Base-by-base conservation (phyloP, 1,284 basidiomycete species). In the Phellinidium pouzarii region DNA sequence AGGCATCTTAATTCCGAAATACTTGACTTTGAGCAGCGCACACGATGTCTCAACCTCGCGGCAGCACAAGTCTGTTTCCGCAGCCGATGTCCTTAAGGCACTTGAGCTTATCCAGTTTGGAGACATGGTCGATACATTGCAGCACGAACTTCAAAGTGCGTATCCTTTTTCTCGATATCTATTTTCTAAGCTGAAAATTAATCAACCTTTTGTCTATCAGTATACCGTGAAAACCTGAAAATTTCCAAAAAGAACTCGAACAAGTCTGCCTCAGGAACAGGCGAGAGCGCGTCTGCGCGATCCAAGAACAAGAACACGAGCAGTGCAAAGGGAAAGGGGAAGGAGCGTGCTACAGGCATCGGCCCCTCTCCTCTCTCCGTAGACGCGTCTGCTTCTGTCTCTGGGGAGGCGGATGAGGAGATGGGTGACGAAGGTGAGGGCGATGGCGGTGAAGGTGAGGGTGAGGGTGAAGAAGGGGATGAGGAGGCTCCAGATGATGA, bases 11-110 rank as follows among this genome's bases (percentile, higher is more conserved):
- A 12, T 36, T 25, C 29, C 11, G 7, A 37, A 6, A 6, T 19
- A 38, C 37, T 36, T n/a, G 36, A 29, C 43, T 22, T 14, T 56
- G 53, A 29, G 29, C 56, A 92, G 90, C 2, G 87, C 92, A 0
- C 92, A 94, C 61, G 92, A 94, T 59, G 81, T 90, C n/a, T 89
- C 91, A 0, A 68, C 77, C 14, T 80, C 81, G 4, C 87, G 91
- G 58, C 86, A 89, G 54, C 90, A 91, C 65, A 95, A 94, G 66
- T 87, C 84, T 57, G 88, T 95, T 48, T 86, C 86, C 2, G 90
- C 91, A 0, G 82, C 87, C 0, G 92, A 95, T 64, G 90, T 96
- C 0, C 76, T 94, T 55, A 90, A 87, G 63, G 92, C 91, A 0
- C 76, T 94, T 3, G 87, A 88, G 60, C 73, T 83, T 45, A 74